Percentiles rank a stretch among this genome's conserved stretches.
Evolutionary conservation across 768 basidiomycete genomes (phyloP).

Genomic region (Leccinum uliginosum): DNA sequence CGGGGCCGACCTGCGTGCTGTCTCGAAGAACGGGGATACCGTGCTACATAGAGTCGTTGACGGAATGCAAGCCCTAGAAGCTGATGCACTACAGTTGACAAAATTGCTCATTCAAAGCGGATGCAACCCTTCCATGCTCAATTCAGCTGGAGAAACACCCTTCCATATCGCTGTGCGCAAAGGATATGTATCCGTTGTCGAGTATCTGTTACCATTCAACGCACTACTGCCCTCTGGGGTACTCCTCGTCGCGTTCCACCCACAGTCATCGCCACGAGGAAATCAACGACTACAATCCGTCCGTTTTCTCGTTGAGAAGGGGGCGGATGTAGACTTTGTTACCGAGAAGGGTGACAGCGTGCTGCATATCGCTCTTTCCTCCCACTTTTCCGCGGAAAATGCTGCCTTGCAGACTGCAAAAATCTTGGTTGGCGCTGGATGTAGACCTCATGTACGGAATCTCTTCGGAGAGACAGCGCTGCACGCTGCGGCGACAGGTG

Average conservation of each 20-base stretch:
- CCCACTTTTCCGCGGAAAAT: neutral
- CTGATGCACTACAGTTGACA: neutral
- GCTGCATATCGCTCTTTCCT: conserved; percentile 2
- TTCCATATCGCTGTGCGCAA: neutral
- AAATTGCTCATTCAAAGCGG: neutral
- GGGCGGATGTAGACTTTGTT: neutral
- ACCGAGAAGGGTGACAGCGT: neutral
- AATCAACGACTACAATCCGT: neutral
- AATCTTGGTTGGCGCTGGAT: neutral
- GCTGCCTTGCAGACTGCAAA: neutral
- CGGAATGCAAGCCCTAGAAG: neutral
- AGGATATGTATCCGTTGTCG: neutral
- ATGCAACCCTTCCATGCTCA: neutral
- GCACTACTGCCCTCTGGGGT: neutral
- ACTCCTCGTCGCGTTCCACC: neutral
- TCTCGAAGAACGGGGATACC: neutral
- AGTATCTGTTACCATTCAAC: neutral
- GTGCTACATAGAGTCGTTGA: neutral
- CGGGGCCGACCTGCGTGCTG: neutral
- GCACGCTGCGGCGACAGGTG: neutral
- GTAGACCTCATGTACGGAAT: neutral
- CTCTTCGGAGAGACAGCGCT: neutral
- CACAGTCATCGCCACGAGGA: neutral
- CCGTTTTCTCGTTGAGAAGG: neutral
- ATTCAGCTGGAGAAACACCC: neutral